A percentile compares a stretch with the other conserved stretches of the same genome.
These are phyloP conservation scores for Kalanchoe fedtschenkoi DNA, from an alignment of 164 flowering plant species.

Conservation along the genomic window DNA sequence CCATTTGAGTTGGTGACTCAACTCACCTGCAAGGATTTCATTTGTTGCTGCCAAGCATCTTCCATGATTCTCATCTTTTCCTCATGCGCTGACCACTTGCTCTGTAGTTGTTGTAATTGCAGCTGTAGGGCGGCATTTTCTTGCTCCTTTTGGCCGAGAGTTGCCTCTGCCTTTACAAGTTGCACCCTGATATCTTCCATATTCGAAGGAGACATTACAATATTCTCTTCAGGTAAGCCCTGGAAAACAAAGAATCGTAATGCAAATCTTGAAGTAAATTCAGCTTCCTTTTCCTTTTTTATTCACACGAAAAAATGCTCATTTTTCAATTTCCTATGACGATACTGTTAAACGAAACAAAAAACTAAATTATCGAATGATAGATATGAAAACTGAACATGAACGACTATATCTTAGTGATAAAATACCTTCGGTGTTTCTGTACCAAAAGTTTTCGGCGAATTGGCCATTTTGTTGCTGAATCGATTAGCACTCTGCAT, in stretches of 20 bases:
- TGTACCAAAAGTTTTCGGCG: background rate
- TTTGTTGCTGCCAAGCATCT: conserved; percentile 78
- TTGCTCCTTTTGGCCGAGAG: conserved; percentile 53
- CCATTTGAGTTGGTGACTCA: background rate
- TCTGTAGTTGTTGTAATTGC: conserved; percentile 43
- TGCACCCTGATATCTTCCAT: conserved; percentile 50
- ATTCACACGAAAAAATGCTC: too few relatives aligned
- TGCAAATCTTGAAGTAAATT: background rate
- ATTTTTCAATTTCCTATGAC: too few relatives aligned
- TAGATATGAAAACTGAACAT: background rate
- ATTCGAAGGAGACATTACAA: conserved; percentile 23
- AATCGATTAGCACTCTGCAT: conserved; percentile 19
- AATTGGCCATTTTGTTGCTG: conserved; percentile 11
- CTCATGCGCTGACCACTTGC: conserved; percentile 67
- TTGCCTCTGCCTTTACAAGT: conserved; percentile 55
- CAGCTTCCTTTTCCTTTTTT: too few relatives aligned
- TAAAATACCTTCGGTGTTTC: conserved; percentile 24
- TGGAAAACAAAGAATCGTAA: conserved; percentile 11
- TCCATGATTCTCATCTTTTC: conserved; percentile 76
- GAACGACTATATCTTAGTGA: background rate
- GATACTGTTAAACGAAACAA: too few relatives aligned
- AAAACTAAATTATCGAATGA: background rate
- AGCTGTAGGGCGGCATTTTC: conserved; percentile 56
- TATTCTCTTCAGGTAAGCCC: conserved; percentile 33
- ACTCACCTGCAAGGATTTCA: conserved; percentile 69